A percentile compares a stretch with the other conserved stretches of the same genome.
These are phyloP conservation scores for Entoloma clypeatum DNA, from an alignment of 1,284 basidiomycete genomes.

Conservation along the genomic window DNA sequence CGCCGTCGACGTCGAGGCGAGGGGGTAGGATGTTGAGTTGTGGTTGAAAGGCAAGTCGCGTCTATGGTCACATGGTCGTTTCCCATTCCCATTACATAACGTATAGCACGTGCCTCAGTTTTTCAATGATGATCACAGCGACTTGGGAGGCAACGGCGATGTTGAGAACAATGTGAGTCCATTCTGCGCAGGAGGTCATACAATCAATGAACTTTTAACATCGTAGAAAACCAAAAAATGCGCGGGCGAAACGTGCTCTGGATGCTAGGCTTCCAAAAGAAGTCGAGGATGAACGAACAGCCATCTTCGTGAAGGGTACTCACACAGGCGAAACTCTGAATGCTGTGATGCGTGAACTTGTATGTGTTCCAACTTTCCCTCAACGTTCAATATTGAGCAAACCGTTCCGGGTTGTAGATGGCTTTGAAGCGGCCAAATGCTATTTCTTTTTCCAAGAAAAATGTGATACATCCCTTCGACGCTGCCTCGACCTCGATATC, in stretches of 20 bases:
- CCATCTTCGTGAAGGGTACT: constrained; percentile 89
- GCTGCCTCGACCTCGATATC: constrained; percentile 52
- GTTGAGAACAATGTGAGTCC: too few relatives aligned
- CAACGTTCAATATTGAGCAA: neutral
- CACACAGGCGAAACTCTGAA: constrained; percentile 82
- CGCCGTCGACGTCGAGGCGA: too few relatives aligned
- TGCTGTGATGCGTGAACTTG: constrained; percentile 84
- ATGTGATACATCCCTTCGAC: constrained; percentile 90
- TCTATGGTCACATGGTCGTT: too few relatives aligned
- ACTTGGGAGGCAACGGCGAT: too few relatives aligned
- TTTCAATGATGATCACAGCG: too few relatives aligned
- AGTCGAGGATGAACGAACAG: constrained; percentile 80
- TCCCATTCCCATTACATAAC: too few relatives aligned
- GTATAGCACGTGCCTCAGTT: too few relatives aligned
- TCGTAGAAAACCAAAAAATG: constrained; percentile 91
- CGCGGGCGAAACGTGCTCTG: constrained; percentile 91
- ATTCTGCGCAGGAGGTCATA: too few relatives aligned
- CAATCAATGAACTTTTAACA: too few relatives aligned
- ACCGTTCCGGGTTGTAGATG: constrained; percentile 53
- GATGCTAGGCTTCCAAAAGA: constrained; percentile 87
- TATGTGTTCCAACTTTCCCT: constrained; percentile 37
- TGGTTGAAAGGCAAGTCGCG: too few relatives aligned
- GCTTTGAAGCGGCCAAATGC: constrained; percentile 85
- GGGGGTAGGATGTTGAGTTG: too few relatives aligned
- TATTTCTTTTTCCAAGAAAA: constrained; percentile 95